Evolutionary conservation across 441 rosid species (phyloP).

Genomic region (Gossypium schwendimanii): DNA sequence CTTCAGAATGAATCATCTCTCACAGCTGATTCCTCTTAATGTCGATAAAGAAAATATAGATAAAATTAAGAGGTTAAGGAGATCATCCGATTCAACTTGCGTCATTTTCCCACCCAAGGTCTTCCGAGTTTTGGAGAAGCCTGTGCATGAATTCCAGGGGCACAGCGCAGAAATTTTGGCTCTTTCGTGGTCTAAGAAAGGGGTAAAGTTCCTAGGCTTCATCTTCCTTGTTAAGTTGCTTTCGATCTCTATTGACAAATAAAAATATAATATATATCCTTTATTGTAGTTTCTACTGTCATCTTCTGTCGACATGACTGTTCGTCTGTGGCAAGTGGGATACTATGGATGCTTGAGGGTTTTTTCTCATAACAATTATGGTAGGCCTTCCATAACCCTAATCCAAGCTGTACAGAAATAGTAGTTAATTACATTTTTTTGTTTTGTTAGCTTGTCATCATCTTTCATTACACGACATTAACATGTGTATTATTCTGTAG

Average conservation of each 20-base stretch:
- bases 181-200: conserved; percentile 80
- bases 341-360: conserved; percentile 39
- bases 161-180: conserved; percentile 68
- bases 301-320: conserved; percentile 55
- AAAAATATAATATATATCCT: neutral
- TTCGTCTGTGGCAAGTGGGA: conserved; percentile 67
- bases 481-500: conserved; percentile 21
- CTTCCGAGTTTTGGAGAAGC: conserved; percentile 65
- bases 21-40: conserved; percentile 40
- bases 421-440: neutral
- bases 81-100: conserved; percentile 58
- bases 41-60: conserved; percentile 39
- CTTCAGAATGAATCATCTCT: conserved; percentile 57
- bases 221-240: neutral
- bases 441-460: neutral
- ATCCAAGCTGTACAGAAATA: neutral
- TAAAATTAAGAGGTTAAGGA: conserved; percentile 37
- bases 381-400: conserved; percentile 18
- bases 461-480: neutral
- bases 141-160: conserved; percentile 72
- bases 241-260: neutral
- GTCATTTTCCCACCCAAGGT: conserved; percentile 73
- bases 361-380: conserved; percentile 57
- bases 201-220: conserved; percentile 31
- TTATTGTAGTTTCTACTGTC: conserved; percentile 38